phyloP scores from a whole-genome alignment of 495 filamentous ascomycete species.

The Endocarpon pusillum region DNA sequence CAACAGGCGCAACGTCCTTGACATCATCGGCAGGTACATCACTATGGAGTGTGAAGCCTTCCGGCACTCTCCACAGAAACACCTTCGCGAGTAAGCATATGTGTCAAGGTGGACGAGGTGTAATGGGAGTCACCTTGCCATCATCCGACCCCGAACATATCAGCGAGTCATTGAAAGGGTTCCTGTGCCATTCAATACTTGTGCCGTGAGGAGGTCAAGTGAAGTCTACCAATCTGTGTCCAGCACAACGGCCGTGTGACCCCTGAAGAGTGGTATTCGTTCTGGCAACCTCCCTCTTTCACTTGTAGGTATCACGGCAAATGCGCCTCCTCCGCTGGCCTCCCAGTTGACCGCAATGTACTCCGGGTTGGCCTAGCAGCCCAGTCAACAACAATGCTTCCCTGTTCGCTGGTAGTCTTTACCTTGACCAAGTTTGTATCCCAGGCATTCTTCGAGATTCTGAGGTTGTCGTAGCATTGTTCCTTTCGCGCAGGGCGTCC shows the following conservation, averaged over 20 bases:
- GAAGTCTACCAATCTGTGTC: slow-evolving; percentile 85
- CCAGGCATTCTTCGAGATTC: slow-evolving; percentile 93
- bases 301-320: slow-evolving; percentile 83
- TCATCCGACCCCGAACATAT: slow-evolving; percentile 93
- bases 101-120: neutral
- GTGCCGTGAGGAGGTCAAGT: neutral
- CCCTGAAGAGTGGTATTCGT: slow-evolving; percentile 83
- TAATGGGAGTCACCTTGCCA: slow-evolving; percentile 45
- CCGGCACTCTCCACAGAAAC: slow-evolving; percentile 87
- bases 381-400: slow-evolving; percentile 11
- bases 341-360: slow-evolving; percentile 98
- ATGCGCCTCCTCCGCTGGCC: slow-evolving; percentile 87
- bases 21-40: slow-evolving; percentile 61
- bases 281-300: slow-evolving; percentile 83
- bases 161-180: slow-evolving; percentile 83
- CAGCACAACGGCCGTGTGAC: slow-evolving; percentile 85
- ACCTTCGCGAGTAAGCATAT: slow-evolving; percentile 29
- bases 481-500: slow-evolving; percentile 84
- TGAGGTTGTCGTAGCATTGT: slow-evolving; percentile 92
- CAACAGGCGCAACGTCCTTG: slow-evolving; percentile 60
- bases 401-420: slow-evolving; percentile 8
- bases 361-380: slow-evolving; percentile 68
- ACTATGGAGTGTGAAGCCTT: slow-evolving; percentile 66
- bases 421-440: slow-evolving; percentile 97
- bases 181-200: slow-evolving; percentile 40